phyloP scores from a whole-genome alignment of 23 red algal genomes.

The Gracilaria caudata region DNA sequence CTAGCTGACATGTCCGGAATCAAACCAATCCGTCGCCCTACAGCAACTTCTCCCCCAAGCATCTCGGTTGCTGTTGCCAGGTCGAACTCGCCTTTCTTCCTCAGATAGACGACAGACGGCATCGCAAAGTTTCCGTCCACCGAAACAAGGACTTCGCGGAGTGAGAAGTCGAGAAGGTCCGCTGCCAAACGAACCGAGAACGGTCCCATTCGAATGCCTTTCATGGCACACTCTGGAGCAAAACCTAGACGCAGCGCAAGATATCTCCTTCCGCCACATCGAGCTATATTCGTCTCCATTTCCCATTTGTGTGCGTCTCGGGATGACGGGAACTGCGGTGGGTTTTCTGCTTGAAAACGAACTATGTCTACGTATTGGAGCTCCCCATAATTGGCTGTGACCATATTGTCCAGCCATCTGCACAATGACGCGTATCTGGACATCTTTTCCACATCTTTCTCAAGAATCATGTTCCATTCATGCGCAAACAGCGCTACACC shows the following conservation, averaged over 20 bases:
- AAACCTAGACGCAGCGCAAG: conserved; percentile 33
- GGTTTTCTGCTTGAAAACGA: neutral
- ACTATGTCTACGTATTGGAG: neutral
- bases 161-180: conserved; percentile 19
- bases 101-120: neutral
- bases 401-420: conserved; percentile 13
- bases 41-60: conserved; percentile 19
- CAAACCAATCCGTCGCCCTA: conserved; percentile 18
- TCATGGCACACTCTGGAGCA: conserved; percentile 14
- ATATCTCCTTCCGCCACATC: conserved; percentile 28
- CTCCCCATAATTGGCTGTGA: neutral
- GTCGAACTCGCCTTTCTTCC: neutral
- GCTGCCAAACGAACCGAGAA: conserved; percentile 36
- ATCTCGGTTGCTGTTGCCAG: neutral
- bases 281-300: conserved; percentile 1
- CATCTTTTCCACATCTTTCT: conserved; percentile 15
- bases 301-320: neutral
- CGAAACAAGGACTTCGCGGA: conserved; percentile 6
- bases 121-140: conserved; percentile 20
- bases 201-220: conserved; percentile 27
- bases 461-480: neutral
- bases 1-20: neutral
- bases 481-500: conserved; percentile 26
- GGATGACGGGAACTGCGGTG: conserved; percentile 14
- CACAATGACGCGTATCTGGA: neutral